Percentiles rank a stretch among this genome's conserved stretches.
phyloP scores from a whole-genome alignment of 2,329 filamentous ascomycete species.

The Ceratocystis diversiconidia region DNA sequence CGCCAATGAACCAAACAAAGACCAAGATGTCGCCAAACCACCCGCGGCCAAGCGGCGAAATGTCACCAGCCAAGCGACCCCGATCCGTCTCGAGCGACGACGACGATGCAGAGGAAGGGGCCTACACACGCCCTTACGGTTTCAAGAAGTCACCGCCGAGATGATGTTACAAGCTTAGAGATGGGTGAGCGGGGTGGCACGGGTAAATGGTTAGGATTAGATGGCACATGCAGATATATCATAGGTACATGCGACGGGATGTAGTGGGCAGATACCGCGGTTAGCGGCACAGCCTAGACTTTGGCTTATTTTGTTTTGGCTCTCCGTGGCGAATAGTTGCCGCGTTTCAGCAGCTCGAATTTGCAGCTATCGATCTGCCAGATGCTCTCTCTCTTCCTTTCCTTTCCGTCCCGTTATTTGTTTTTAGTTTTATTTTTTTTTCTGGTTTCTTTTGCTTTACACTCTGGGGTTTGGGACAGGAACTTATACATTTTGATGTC shows the following conservation, averaged over 20 bases:
- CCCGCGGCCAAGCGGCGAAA: slow-evolving; percentile 28
- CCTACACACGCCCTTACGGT: not conserved
- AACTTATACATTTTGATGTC: not conserved
- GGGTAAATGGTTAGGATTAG: no score
- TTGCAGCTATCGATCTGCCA: not conserved
- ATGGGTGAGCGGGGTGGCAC: no score
- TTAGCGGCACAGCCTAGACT: no score
- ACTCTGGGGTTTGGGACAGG: not conserved
- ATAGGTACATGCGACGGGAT: no score
- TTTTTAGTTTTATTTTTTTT: slow-evolving; percentile 16
- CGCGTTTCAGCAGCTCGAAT: no score
- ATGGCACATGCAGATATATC: no score
- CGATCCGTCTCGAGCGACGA: slow-evolving; percentile 23
- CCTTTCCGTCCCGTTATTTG: not conserved
- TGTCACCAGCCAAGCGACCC: slow-evolving; percentile 33
- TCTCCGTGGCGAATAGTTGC: no score
- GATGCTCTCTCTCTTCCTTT: not conserved
- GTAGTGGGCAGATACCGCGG: no score
- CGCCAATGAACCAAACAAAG: not conserved
- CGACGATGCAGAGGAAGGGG: not conserved
- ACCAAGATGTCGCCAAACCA: slow-evolving; percentile 17
- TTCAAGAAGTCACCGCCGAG: not conserved
- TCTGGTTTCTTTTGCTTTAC: not conserved
- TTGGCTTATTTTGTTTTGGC: no score
- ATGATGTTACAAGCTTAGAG: not conserved